Evolutionary conservation across 139 green algal genomes (phyloP).

Genomic region (Closterium sp.): DNA sequence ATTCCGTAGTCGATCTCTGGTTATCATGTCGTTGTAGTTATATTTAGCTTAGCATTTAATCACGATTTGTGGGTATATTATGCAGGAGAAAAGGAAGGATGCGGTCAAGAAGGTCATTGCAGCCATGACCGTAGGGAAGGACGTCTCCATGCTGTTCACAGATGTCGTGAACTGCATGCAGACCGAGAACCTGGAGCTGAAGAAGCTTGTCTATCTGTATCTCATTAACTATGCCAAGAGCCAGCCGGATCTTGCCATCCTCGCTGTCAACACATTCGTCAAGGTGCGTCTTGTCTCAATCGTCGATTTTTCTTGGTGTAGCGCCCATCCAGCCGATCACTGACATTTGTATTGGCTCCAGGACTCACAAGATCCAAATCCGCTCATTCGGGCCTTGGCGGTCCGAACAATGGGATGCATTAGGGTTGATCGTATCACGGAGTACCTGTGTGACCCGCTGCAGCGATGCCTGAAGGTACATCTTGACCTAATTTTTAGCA

Average conservation of each 20-base stretch:
- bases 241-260: constrained; percentile 96
- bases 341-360: constrained; percentile 48
- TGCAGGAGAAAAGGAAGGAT: constrained; percentile 84
- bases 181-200: constrained; percentile 84
- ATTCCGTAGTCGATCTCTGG: background rate
- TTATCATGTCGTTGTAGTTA: background rate
- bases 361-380: constrained; percentile 97
- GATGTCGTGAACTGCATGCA: constrained; percentile 99
- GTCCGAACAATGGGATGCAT: constrained; percentile 99
- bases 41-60: background rate
- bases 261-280: constrained; percentile 99
- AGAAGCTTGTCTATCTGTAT: constrained; percentile 99
- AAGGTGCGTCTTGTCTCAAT: constrained; percentile 69
- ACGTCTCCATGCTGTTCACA: constrained; percentile 90
- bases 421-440: constrained; percentile 96
- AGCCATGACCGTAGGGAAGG: constrained; percentile 99
- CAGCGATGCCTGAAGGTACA: constrained; percentile 80
- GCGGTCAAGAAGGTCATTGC: constrained; percentile 91
- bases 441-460: constrained; percentile 98
- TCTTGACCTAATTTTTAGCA: background rate
- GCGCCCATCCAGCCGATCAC: background rate
- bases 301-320: background rate
- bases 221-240: constrained; percentile 99
- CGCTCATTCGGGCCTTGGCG: constrained; percentile 92
- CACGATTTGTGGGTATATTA: background rate